Conservation (phyloP, 2,329 filamentous ascomycete genomes). For the Ceratocystis papillata region DNA sequence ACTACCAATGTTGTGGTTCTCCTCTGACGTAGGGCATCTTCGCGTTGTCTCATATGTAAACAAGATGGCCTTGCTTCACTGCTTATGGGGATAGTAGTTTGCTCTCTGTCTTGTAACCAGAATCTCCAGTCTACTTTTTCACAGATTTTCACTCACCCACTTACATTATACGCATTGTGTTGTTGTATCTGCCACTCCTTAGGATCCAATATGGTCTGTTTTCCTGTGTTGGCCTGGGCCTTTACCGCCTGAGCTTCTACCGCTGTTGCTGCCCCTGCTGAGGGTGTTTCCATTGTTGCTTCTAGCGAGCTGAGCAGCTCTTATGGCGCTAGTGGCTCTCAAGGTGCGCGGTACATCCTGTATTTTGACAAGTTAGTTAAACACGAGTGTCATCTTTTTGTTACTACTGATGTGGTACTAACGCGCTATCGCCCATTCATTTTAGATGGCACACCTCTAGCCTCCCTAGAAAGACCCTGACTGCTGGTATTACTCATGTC, state of each 20-base stretch:
- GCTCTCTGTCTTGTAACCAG: neutral
- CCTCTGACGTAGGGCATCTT: too few relatives aligned
- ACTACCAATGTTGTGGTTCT: too few relatives aligned
- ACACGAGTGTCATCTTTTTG: slow-evolving; percentile 31
- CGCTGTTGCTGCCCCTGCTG: neutral
- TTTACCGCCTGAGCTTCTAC: neutral
- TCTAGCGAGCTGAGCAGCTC: too few relatives aligned
- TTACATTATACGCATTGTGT: neutral
- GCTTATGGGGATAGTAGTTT: neutral
- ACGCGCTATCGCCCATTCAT: too few relatives aligned
- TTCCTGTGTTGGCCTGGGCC: neutral
- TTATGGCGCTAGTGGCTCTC: neutral
- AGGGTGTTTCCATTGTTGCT: neutral
- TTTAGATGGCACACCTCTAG: too few relatives aligned
- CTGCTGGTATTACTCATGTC: too few relatives aligned
- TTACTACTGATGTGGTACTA: too few relatives aligned
- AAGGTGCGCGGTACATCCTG: neutral
- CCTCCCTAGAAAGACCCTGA: too few relatives aligned
- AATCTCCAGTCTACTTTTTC: too few relatives aligned
- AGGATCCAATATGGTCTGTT: neutral
- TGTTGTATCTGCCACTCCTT: neutral
- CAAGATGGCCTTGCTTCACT: neutral
- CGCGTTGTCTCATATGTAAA: neutral
- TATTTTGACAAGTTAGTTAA: neutral
- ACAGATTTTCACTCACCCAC: neutral